A percentile compares a stretch with the other conserved stretches of the same genome.
phyloP scores from a whole-genome alignment of 2,329 filamentous ascomycete genomes.

The Penicillium sp. region DNA sequence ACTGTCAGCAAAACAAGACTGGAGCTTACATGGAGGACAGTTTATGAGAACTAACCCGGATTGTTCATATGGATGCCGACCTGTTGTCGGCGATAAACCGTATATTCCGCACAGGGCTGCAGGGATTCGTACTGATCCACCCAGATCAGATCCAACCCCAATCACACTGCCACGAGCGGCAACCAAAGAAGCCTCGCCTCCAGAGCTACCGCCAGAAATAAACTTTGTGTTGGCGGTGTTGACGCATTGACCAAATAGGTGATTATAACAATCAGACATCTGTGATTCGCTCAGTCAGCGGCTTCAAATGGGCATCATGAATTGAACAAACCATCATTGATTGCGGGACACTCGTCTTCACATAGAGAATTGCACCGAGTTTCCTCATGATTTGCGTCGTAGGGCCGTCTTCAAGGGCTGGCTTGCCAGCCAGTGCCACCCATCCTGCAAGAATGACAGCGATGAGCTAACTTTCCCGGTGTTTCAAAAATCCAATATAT shows the following conservation, averaged over 20 bases:
- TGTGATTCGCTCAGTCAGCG: slow-evolving; percentile 1
- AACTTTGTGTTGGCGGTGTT: slow-evolving; percentile 46
- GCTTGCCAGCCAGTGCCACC: slow-evolving; percentile 29
- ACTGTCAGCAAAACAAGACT: background rate
- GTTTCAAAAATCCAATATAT: too few relatives aligned
- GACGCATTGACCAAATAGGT: slow-evolving; percentile 45
- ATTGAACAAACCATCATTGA: slow-evolving; percentile 36
- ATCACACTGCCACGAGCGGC: slow-evolving; percentile 46
- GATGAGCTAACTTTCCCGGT: too few relatives aligned
- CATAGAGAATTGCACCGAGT: slow-evolving; percentile 47
- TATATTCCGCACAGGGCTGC: slow-evolving; percentile 48
- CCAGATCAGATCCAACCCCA: slow-evolving; percentile 52
- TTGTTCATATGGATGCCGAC: slow-evolving; percentile 27
- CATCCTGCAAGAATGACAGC: slow-evolving; percentile 49
- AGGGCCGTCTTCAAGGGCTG: slow-evolving; percentile 17
- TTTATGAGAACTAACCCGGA: background rate
- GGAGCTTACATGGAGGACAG: too few relatives aligned
- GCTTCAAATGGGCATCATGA: background rate
- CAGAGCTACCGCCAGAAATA: slow-evolving; percentile 50
- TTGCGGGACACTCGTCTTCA: slow-evolving; percentile 51
- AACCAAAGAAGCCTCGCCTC: slow-evolving; percentile 50
- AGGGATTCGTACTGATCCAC: slow-evolving; percentile 50
- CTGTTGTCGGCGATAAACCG: slow-evolving; percentile 34
- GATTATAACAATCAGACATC: slow-evolving; percentile 48
- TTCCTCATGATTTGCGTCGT: background rate